Percentiles rank a stretch among this genome's conserved stretches.
Conservation (phyloP, 2,329 filamentous ascomycete genomes). For the Neurospora sp. region DNA sequence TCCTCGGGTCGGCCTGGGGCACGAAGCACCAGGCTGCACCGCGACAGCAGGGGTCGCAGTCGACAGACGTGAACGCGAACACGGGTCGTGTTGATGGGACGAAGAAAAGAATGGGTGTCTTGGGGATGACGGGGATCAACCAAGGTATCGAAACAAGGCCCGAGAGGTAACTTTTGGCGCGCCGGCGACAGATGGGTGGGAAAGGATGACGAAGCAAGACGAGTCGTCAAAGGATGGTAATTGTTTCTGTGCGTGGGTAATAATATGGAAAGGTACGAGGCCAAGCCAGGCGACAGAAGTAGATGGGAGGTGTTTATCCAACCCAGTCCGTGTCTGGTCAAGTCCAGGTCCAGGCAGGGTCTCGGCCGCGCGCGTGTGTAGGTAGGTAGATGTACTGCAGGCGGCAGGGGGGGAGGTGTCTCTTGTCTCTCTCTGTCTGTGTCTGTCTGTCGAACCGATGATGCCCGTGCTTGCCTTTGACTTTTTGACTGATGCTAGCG, state of each 20-base stretch:
- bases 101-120: neutral
- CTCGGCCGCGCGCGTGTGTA: neutral
- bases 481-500: neutral
- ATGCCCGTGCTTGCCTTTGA: neutral
- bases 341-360: neutral
- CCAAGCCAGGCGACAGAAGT: neutral
- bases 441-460: neutral
- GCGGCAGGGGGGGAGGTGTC: neutral
- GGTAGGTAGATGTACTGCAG: neutral
- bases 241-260: neutral
- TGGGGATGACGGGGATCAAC: neutral
- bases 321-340: neutral
- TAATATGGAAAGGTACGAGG: neutral
- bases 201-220: neutral
- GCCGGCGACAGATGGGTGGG: neutral
- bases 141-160: slow-evolving; percentile 9
- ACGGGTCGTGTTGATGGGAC: neutral
- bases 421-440: neutral
- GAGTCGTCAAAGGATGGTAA: neutral
- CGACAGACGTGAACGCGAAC: slow-evolving; percentile 5
- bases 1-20: slow-evolving; percentile 15
- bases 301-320: neutral
- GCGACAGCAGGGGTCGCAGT: slow-evolving; percentile 7
- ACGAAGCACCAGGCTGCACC: slow-evolving; percentile 16
- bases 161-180: slow-evolving; percentile 5